A percentile compares a stretch with the other conserved stretches of the same genome.
These are phyloP conservation scores for Fusarium palustre DNA, from an alignment of 2,329 filamentous ascomycete species.

Conservation along the genomic window DNA sequence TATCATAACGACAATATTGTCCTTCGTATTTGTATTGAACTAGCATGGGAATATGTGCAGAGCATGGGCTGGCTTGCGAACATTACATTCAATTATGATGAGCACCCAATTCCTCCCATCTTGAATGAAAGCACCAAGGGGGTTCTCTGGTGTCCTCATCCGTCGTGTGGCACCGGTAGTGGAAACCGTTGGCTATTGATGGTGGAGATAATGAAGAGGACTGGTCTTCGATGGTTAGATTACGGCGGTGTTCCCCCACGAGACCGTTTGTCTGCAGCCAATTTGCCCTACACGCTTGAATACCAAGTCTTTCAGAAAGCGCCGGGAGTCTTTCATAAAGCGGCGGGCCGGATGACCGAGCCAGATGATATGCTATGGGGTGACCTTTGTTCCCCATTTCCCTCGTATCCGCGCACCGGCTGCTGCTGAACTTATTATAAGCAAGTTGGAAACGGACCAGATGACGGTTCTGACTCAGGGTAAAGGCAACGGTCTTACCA, in stretches of 20 bases:
- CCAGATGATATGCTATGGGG: too few relatives aligned
- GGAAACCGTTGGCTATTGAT: slow-evolving; percentile 11
- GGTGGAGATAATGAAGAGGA: neutral
- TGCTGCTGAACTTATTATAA: slow-evolving; percentile 10
- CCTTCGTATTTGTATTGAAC: accelerated
- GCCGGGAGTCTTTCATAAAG: too few relatives aligned
- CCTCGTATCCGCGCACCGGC: too few relatives aligned
- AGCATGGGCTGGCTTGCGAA: slow-evolving; percentile 15
- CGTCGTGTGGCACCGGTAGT: slow-evolving; percentile 4
- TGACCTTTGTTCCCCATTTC: too few relatives aligned
- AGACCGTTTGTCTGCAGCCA: too few relatives aligned
- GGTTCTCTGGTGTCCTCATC: slow-evolving; percentile 11
- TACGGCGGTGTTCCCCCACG: too few relatives aligned
- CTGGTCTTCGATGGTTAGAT: too few relatives aligned
- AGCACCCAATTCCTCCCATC: neutral
- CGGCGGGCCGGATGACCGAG: too few relatives aligned
- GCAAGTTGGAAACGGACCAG: neutral
- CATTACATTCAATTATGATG: neutral
- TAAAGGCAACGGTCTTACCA: slow-evolving; percentile 49
- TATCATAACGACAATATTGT: neutral
- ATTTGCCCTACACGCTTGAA: neutral
- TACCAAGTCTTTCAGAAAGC: neutral
- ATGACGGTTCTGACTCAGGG: slow-evolving; percentile 50
- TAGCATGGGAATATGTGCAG: too few relatives aligned
- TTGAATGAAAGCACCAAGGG: slow-evolving; percentile 2